Evolutionary conservation across 805 yeast species (phyloP), one percentile per base, ranked within the genome.

Genomic region (Lachancea meyersii): DNA sequence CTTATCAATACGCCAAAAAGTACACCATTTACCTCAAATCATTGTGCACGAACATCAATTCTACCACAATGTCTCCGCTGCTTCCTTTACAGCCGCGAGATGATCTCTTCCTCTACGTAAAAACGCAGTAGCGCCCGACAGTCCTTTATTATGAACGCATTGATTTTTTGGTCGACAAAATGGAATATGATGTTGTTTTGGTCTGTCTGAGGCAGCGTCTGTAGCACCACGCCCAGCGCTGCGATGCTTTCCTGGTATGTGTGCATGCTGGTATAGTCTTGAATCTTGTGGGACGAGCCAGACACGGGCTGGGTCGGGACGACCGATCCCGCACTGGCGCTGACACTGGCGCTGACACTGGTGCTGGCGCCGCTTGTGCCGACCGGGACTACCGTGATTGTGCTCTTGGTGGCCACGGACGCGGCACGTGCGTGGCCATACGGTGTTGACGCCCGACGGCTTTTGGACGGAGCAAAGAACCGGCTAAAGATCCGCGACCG

Each of bases 121-220:
- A 31, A 35, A 28, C 19, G 14, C 28, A 50, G 47, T 31, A 52
- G 45, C 14, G 39, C 38, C 20, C 40, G 38, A 20, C 48, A 43
- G 36, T 52, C 55, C n/a, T 40, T 43, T 3, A 50, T 17, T 11
- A 52, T 41, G 38, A 52, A 52, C 17, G 44, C 48, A 31, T 45
- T 45, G 14, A 50, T 44, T 26, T 44, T 35, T 5, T 40, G 41
- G 10, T 45, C 39, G 19, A 50, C 40, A 37, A 48, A 50, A 13
- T 43, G 39, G 37, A 52, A 52, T n/a, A 50, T 41, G 31, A 47
- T 41, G 22, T 46, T 51, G 32, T 50, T 52, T 14, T 35, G 44
- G 21, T 42, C 35, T 10, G 41, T 34, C 16, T 38, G 48, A 23
- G 50, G 51, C 19, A 50, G 33, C 11, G 22, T 8, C 5, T 32